Conservation (phyloP, 2,329 filamentous ascomycete genomes). For the Dryadomyces quercus-mongolicae region DNA sequence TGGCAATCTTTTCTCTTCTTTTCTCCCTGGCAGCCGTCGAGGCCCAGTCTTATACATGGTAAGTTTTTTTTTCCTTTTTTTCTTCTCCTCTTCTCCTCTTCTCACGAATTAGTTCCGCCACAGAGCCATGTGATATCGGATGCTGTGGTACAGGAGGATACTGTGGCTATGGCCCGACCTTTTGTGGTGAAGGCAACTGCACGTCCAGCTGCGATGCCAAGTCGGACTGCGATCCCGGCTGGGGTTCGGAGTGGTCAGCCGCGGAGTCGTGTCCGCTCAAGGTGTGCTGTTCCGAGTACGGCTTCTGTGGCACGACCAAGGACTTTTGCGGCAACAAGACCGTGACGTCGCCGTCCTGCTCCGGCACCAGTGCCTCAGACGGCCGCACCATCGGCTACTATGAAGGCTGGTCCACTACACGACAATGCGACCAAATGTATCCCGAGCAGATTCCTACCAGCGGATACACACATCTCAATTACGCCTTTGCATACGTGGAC, state of each 20-base stretch:
- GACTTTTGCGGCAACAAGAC: constrained; percentile 15
- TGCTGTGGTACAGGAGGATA: too few species aligned
- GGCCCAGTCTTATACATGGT: too few species aligned
- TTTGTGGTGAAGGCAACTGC: too few species aligned
- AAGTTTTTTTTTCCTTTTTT: too few species aligned
- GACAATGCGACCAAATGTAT: constrained; percentile 14
- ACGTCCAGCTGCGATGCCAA: not conserved
- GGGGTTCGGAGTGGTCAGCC: not conserved
- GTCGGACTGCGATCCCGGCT: not conserved
- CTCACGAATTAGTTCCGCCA: too few species aligned
- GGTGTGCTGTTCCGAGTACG: not conserved
- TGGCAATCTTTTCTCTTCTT: too few species aligned
- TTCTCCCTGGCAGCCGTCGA: too few species aligned
- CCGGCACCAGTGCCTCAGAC: constrained; percentile 2
- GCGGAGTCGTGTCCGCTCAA: constrained; percentile 7
- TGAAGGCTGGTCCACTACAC: constrained; percentile 16
- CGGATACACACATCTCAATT: constrained; percentile 21
- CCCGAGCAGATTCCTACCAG: constrained; percentile 16
- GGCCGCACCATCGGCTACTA: constrained; percentile 18
- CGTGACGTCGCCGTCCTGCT: constrained; percentile 2
- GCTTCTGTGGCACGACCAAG: constrained; percentile 20
- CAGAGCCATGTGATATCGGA: too few species aligned
- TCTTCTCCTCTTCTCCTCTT: too few species aligned
- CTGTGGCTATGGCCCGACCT: too few species aligned
- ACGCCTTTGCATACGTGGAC: constrained; percentile 21